These are phyloP conservation scores for Phytophthora idaei DNA, from an alignment of 352 stramenopile species.

Conservation along the genomic window DNA sequence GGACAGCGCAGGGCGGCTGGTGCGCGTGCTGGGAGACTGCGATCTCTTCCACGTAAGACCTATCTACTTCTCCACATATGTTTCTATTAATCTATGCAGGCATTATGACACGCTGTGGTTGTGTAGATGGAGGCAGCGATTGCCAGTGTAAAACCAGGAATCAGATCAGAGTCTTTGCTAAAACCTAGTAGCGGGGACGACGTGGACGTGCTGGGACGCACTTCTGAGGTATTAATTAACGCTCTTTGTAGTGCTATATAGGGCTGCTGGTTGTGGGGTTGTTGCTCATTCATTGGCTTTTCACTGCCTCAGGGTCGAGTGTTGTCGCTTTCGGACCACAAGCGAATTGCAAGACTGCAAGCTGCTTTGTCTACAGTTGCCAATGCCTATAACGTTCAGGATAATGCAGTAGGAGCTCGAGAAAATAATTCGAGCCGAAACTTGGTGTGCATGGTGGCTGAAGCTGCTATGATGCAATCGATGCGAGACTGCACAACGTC, in stretches of 20 bases:
- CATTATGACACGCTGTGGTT: conserved; percentile 6
- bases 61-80: background rate
- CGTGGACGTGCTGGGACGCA: conserved; percentile 20
- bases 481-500: conserved; percentile 49
- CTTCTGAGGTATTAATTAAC: conserved; percentile 16
- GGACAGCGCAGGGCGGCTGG: conserved; percentile 43
- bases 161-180: conserved; percentile 30
- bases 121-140: conserved; percentile 53
- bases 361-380: conserved; percentile 36
- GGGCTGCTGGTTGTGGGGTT: conserved; percentile 1
- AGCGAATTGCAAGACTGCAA: conserved; percentile 60
- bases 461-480: conserved; percentile 46
- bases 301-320: conserved; percentile 27
- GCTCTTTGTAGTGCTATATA: background rate
- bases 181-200: conserved; percentile 6
- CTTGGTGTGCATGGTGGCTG: conserved; percentile 49
- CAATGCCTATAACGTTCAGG: conserved; percentile 21
- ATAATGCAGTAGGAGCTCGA: background rate
- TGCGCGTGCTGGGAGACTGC: conserved; percentile 47
- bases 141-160: conserved; percentile 15
- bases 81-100: background rate
- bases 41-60: conserved; percentile 49
- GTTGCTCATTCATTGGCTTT: conserved; percentile 7
- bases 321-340: conserved; percentile 61
- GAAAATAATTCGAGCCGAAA: conserved; percentile 33